These are phyloP conservation scores for Sinapis alba DNA, from an alignment of 441 rosid species.

Conservation along the genomic window DNA sequence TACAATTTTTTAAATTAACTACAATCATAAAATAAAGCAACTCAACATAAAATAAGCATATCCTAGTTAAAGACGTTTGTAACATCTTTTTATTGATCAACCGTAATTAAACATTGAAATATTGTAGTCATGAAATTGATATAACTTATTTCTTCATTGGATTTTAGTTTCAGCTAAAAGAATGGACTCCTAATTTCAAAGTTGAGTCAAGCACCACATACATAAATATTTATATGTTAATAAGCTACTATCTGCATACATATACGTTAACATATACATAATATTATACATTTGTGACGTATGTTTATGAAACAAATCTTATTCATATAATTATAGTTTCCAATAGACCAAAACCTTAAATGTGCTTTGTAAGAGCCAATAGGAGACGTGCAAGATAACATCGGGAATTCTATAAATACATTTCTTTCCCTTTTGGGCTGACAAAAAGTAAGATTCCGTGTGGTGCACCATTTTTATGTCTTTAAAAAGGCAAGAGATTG, in stretches of 20 bases:
- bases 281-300: not conserved
- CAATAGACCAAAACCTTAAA: constrained; percentile 30
- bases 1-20: not conserved
- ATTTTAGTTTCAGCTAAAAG: not conserved
- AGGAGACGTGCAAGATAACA: constrained; percentile 27
- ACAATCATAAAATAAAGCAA: not conserved
- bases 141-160: not conserved
- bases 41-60: not conserved
- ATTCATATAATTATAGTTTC: constrained; percentile 7
- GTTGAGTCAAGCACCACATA: not conserved
- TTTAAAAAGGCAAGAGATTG: not conserved
- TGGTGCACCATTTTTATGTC: constrained; percentile 22
- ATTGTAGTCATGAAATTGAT: not conserved
- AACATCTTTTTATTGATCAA: not conserved
- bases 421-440: constrained; percentile 16
- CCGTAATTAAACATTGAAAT: not conserved
- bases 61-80: not conserved
- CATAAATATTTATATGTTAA: not conserved
- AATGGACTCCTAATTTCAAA: constrained; percentile 6
- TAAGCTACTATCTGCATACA: not conserved
- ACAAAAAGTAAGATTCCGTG: constrained; percentile 33
- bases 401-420: not conserved
- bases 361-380: constrained; percentile 28
- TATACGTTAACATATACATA: not conserved
- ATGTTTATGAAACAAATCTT: constrained; percentile 5